Evolutionary conservation across 225 moss, liverwort and hornwort species (phyloP).

Genomic region (Asterella californica): DNA sequence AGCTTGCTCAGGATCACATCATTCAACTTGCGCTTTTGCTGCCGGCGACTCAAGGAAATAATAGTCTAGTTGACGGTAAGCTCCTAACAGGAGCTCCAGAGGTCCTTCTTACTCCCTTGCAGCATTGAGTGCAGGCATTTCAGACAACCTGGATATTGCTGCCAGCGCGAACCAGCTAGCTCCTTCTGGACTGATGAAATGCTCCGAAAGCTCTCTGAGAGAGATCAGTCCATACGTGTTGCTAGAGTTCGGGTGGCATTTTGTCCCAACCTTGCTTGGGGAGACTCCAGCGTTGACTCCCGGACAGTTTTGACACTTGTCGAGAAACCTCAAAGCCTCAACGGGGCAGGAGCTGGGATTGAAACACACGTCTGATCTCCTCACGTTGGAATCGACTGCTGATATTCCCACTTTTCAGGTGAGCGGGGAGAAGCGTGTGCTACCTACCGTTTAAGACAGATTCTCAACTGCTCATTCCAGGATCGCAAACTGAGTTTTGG

Average conservation of each 20-base stretch:
- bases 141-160: conserved; percentile 22
- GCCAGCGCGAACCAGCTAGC: conserved; percentile 31
- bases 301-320: not conserved
- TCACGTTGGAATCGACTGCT: not conserved
- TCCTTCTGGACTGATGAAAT: conserved; percentile 1
- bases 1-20: conserved; percentile 69
- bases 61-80: conserved; percentile 12
- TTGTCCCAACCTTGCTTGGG: conserved; percentile 6
- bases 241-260: conserved; percentile 33
- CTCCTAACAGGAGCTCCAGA: conserved; percentile 12
- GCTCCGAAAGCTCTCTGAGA: not conserved
- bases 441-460: not conserved
- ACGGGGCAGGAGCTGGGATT: conserved; percentile 3
- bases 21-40: conserved; percentile 83
- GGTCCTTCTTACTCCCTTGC: not conserved
- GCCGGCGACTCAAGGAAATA: conserved; percentile 34
- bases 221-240: conserved; percentile 5
- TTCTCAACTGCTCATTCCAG: conserved; percentile 14
- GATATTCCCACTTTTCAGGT: not conserved
- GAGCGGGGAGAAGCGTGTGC: not conserved
- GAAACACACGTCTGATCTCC: not conserved
- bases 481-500: conserved; percentile 6
- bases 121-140: not conserved
- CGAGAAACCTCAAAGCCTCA: conserved; percentile 2
- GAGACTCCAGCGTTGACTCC: conserved; percentile 10